A percentile compares a stretch with the other conserved stretches of the same genome.
These are phyloP conservation scores for Edaphochlamys debaryana DNA, from an alignment of 139 green algal species.

Conservation along the genomic window DNA sequence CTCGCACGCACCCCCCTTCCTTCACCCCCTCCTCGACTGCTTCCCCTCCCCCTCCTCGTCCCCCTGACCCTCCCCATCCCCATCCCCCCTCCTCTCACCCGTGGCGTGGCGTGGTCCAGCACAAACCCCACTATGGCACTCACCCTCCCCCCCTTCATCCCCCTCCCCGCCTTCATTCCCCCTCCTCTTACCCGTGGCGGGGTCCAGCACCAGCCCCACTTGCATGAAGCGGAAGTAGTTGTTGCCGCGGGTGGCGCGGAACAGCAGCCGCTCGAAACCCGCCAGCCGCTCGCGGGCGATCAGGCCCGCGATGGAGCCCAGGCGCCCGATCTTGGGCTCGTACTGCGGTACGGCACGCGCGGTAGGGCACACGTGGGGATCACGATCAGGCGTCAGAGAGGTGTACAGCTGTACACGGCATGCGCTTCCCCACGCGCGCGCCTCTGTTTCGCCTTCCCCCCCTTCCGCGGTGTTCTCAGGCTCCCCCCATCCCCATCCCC, in stretches of 20 bases:
- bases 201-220: constrained; percentile 80
- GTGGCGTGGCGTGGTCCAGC: too few relatives aligned
- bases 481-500: too few relatives aligned
- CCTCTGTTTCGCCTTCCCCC: too few relatives aligned
- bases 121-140: constrained; percentile 61
- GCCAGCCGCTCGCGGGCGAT: constrained; percentile 85
- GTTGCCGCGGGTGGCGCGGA: constrained; percentile 98
- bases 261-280: constrained; percentile 96
- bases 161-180: too few relatives aligned
- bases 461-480: too few relatives aligned
- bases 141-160: constrained; percentile 38
- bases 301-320: constrained; percentile 93
- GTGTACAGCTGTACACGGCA: too few relatives aligned
- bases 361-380: too few relatives aligned
- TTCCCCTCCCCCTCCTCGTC: too few relatives aligned
- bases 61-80: not conserved
- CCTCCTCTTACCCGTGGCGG: constrained; percentile 53
- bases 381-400: too few relatives aligned
- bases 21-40: not conserved
- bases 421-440: too few relatives aligned
- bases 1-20: too few relatives aligned
- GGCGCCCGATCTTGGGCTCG: constrained; percentile 75
- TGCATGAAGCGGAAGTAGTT: constrained; percentile 90
- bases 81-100: not conserved
- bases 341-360: too few relatives aligned